Evolutionary conservation across 1,139 yeast genomes (phyloP), one percentile per base, ranked within the genome.

Genomic region (Groenewaldozyma sp.): DNA sequence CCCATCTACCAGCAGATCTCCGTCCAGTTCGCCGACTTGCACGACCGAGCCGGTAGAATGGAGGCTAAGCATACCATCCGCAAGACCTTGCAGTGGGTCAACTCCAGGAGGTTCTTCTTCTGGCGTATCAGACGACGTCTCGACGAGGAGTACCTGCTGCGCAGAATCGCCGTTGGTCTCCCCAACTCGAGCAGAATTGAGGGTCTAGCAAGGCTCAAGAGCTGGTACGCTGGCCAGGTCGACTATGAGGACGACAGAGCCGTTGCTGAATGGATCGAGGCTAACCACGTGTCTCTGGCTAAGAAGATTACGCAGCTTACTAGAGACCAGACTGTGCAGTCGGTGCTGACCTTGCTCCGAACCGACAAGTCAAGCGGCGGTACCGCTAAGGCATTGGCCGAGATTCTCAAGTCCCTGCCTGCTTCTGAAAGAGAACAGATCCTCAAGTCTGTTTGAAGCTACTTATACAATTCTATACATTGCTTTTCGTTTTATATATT

Each of bases 81-180:
- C 53, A 80, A 81, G 62, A 93, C 87, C 54, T 65, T 91, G 43
- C 78, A 82, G 55, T 88, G 96, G 96, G 64, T 65, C 35, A 73
- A 87, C 41, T 76, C 97, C 26, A 84, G 98, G 71, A 78, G 97
- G 57, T 83, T 75, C 76, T 93, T 91, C 78, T 91, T 86, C 91
- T 91, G 98, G 98, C 80, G 99, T 67, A 76, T 86, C 50, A 86
- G 96, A 68, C 82, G 98, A 68, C 84, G 96, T 67, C 71, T 93
- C 64, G 81, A 83, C 61, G 97, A 91, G 68, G 94, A 86, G 62
- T 84, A 86, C 64, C 71, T 88, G 56, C 70, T 86, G 62, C 78
- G 75, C 62, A 74, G 83, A 57, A 75, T 88, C 54, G 76, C 78
- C 41, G 79, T 74, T 45, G 80, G 77, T 48, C 62, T 82, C 45